Conservation (phyloP, 148 eudicot genomes). For the Hydrangea macrophylla region DNA sequence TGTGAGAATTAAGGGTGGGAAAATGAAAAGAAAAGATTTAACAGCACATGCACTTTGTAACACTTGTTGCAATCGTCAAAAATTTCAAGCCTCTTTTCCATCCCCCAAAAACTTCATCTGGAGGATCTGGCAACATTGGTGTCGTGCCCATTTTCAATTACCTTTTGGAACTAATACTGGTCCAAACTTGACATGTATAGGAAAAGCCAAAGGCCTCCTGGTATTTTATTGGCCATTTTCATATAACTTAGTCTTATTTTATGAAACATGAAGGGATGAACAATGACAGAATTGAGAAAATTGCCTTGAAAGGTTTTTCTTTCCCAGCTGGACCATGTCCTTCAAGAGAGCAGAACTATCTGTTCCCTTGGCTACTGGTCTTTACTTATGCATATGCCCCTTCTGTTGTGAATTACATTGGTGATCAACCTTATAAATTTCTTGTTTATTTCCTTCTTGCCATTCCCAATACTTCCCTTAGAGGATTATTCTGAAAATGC, state of each 20-base stretch:
- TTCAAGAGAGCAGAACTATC: neutral
- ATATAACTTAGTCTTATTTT: neutral
- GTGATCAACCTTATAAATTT: neutral
- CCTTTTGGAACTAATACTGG: neutral
- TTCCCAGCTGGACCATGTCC: neutral
- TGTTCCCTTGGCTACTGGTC: neutral
- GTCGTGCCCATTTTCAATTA: too few relatives aligned
- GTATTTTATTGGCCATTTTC: neutral
- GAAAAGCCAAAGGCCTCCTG: too few relatives aligned
- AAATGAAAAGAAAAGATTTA: too few relatives aligned
- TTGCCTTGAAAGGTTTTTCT: neutral
- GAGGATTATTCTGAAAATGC: neutral
- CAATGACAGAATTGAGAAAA: neutral
- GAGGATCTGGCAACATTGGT: too few relatives aligned
- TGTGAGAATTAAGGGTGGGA: neutral
- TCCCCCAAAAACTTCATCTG: neutral
- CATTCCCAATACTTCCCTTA: neutral
- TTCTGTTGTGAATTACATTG: neutral
- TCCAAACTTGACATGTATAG: neutral
- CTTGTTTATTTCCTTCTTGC: neutral
- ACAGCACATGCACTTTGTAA: neutral
- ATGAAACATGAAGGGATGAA: neutral
- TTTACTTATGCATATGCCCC: neutral
- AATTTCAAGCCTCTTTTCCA: too few relatives aligned
- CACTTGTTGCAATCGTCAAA: neutral